These are phyloP conservation scores for Filobasidium floriforme DNA, from an alignment of 768 basidiomycete species.

Conservation along the genomic window DNA sequence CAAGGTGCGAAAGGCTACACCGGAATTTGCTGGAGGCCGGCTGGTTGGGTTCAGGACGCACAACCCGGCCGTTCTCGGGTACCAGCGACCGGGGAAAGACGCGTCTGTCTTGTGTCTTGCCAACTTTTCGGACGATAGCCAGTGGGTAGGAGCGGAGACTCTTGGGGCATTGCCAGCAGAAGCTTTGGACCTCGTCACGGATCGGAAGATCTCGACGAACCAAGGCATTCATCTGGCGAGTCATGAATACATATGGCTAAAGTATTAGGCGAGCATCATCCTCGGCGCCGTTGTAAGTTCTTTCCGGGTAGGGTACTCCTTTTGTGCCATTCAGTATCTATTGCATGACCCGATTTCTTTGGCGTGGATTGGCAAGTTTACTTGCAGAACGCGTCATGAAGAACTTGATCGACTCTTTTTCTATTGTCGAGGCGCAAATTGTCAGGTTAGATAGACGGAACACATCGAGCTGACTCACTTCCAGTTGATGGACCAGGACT, in stretches of 20 bases:
- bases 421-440: not conserved
- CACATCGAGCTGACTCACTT: conserved; percentile 1
- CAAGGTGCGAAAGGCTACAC: not conserved
- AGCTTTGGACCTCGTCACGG: not conserved
- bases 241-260: not conserved
- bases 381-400: conserved; percentile 6
- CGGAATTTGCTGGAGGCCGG: not conserved
- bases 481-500: conserved; percentile 9
- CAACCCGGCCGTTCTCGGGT: not conserved
- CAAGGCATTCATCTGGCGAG: conserved; percentile 1
- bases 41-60: not conserved
- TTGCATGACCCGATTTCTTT: not conserved
- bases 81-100: not conserved
- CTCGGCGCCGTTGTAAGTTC: not conserved
- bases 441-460: not conserved
- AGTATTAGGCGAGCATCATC: not conserved
- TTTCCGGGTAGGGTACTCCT: not conserved
- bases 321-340: not conserved
- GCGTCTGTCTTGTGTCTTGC: not conserved
- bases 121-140: not conserved
- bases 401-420: conserved; percentile 1
- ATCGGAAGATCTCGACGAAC: not conserved
- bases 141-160: not conserved
- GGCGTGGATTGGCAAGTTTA: not conserved
- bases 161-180: not conserved